Percentiles rank a stretch among this genome's conserved stretches.
Evolutionary conservation across 257 asterid species (phyloP).

Genomic region (Ilex aquifolium): DNA sequence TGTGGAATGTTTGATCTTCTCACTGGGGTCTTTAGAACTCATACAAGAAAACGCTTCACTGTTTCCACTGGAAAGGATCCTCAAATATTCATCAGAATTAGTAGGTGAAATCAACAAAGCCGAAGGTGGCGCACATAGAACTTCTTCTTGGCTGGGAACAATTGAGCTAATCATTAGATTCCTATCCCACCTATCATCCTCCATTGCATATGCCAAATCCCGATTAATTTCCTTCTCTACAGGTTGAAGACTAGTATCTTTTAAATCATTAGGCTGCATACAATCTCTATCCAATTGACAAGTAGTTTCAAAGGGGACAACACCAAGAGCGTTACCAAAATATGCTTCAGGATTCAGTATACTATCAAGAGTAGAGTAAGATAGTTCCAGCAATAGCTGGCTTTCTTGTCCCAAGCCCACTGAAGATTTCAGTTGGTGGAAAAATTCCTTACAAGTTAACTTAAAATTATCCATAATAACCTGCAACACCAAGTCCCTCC

Average conservation of each 20-base stretch:
- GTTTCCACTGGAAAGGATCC: constrained; percentile 16
- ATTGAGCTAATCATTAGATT: constrained; percentile 7
- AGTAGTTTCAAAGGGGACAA: constrained; percentile 33
- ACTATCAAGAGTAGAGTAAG: constrained; percentile 15
- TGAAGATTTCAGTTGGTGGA: constrained; percentile 32
- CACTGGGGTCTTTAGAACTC: constrained; percentile 9
- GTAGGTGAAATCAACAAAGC: constrained; percentile 18
- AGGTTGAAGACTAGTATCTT: constrained; percentile 11
- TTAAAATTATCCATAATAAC: constrained; percentile 44
- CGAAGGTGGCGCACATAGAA: constrained; percentile 13
- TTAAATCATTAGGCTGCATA: constrained; percentile 11
- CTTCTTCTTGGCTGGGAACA: constrained; percentile 19
- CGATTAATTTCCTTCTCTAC: constrained; percentile 15
- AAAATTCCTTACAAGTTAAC: constrained; percentile 31
- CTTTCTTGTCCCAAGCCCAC: constrained; percentile 27
- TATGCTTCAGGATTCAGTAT: constrained; percentile 24
- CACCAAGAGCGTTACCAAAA: constrained; percentile 19
- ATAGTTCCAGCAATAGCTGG: constrained; percentile 21
- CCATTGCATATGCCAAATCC: constrained; percentile 5
- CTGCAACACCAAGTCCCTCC: constrained; percentile 49
- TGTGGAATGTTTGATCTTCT: constrained; percentile 17
- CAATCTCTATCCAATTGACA: constrained; percentile 20
- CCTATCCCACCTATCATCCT: not conserved
- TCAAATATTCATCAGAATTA: constrained; percentile 20
- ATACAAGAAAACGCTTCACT: constrained; percentile 14